These are phyloP conservation scores for Glycyrrhiza uralensis DNA, from an alignment of 306 rosid species.

Conservation along the genomic window DNA sequence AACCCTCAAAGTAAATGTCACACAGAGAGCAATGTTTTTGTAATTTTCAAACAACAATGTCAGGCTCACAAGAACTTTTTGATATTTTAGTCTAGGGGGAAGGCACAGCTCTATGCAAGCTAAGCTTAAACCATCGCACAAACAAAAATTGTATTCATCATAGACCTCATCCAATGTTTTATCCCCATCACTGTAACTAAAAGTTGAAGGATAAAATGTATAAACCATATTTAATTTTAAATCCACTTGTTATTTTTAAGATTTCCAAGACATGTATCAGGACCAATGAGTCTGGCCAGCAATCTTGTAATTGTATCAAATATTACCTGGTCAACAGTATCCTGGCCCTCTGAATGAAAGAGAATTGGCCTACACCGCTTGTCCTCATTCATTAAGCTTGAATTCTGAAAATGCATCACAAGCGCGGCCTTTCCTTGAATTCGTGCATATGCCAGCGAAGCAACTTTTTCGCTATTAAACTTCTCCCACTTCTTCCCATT, in stretches of 20 bases:
- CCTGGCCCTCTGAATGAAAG: constrained; percentile 87
- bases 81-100: too few species aligned
- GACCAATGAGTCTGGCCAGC: neutral
- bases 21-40: too few species aligned
- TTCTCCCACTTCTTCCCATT: constrained; percentile 95
- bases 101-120: too few species aligned
- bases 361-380: constrained; percentile 91
- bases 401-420: constrained; percentile 90
- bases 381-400: constrained; percentile 94
- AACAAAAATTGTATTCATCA: too few species aligned
- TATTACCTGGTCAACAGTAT: constrained; percentile 63
- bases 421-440: constrained; percentile 94
- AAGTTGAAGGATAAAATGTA: neutral
- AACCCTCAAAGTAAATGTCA: too few species aligned
- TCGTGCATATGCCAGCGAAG: constrained; percentile 88
- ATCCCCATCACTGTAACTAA: neutral
- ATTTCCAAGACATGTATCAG: neutral
- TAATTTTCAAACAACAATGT: too few species aligned
- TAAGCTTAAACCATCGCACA: too few species aligned
- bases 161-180: neutral
- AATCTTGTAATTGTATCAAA: constrained; percentile 9
- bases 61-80: too few species aligned
- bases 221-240: neutral
- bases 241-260: neutral
- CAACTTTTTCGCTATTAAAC: constrained; percentile 90